Percentiles rank a stretch among this genome's conserved stretches.
Conservation (phyloP, 2,329 filamentous ascomycete genomes). For the Colletotrichum tropicale region DNA sequence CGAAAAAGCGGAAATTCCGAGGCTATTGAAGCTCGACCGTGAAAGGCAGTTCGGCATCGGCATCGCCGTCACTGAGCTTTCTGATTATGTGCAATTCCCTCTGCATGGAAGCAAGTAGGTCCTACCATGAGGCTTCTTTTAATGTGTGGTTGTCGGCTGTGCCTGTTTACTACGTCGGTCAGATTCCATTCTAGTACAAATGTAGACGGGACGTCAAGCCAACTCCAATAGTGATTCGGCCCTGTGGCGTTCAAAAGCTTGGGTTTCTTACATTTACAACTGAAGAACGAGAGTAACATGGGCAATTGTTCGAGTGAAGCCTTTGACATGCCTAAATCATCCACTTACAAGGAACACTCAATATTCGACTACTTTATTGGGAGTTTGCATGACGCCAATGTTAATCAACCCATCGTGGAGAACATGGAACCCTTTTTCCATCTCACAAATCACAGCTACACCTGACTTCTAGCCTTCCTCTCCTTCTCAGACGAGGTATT, state of each 20-base stretch:
- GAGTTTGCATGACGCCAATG: fast-evolving
- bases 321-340: not conserved
- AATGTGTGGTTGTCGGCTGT: not conserved
- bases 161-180: not conserved
- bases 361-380: fast-evolving
- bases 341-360: not conserved
- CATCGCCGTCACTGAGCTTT: not conserved
- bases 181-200: too few relatives aligned
- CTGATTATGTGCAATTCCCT: not conserved
- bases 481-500: not conserved
- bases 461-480: not conserved
- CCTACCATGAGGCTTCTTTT: not conserved
- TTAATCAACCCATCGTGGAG: fast-evolving
- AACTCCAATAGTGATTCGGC: not conserved
- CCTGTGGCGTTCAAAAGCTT: not conserved
- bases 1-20: not conserved
- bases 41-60: not conserved
- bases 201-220: too few relatives aligned
- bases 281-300: not conserved
- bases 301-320: not conserved
- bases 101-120: not conserved
- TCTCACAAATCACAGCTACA: fast-evolving
- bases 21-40: not conserved
- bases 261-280: too few relatives aligned
- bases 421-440: not conserved